Evolutionary conservation across 108 stramenopile species (phyloP), one percentile per base, ranked within the genome.

Genomic region (Cyclotella sp.): DNA sequence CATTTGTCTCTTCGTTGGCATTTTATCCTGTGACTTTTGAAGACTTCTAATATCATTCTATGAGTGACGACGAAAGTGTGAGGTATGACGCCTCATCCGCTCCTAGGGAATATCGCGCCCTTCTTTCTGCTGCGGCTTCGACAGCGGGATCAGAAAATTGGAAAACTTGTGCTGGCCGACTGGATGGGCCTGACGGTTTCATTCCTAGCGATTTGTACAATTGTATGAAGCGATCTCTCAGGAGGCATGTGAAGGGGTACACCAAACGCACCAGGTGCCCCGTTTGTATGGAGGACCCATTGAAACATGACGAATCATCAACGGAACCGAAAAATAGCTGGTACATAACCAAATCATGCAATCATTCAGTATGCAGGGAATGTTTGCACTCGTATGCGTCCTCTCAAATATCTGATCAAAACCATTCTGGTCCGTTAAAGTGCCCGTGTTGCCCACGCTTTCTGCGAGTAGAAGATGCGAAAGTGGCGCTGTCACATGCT

Each of bases 401-500:
- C 49, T 84, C 72, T 60, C 88, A 85, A 22, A 75, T 89, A 42
- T 30, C 71, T 9, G 88, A 91, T 77, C 68, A 49, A 9, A 78
- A 66, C n/a, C 90, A 90, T 64, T 55, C 64, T 9, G 90, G 90
- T 5, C 88, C 90, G 22, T 66, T 91, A 22, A 89, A 86, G 55
- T 91, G 90, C 68, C 88, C 90, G 3, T 81, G 87, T 22, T 91
- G 90, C 59, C 85, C 88, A 29, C 70, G 77, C 27, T 61, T 77
- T 22, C 63, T 91, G 60, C 57, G 85, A 27, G 54, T 66, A 45
- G 76, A 85, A 28, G 90, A 91, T 82, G 90, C 88, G n/a, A 76
- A 68, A 41, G 75, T 75, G 16, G 90, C 88, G 12, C 40, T 91
- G 63, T 65, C 44, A 55, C 59, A 57, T 29, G 21, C 43, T 28